phyloP scores from a whole-genome alignment of 345 rosid species.

The Corymbia maculata region DNA sequence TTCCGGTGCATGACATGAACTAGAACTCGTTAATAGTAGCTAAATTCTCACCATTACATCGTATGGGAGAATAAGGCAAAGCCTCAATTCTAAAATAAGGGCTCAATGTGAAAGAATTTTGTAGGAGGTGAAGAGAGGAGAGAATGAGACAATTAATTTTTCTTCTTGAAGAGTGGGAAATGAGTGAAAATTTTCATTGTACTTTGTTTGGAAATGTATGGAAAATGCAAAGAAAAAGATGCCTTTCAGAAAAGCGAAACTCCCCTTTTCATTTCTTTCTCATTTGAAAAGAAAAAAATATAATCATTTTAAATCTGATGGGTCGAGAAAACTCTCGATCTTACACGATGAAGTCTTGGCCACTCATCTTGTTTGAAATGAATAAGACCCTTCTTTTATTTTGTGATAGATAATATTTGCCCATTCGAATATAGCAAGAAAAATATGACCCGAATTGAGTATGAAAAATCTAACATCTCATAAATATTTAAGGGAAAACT shows the following conservation, averaged over 20 bases:
- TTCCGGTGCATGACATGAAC: not conserved
- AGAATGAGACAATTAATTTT: not conserved
- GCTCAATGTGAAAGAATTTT: not conserved
- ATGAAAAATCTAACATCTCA: not conserved
- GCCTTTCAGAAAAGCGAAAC: not conserved
- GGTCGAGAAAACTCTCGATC: not conserved
- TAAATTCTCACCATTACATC: not conserved
- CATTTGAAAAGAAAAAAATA: not conserved
- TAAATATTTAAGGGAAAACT: not conserved
- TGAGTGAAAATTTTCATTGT: not conserved
- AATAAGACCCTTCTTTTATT: not conserved
- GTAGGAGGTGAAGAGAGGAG: not conserved
- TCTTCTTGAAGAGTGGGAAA: not conserved
- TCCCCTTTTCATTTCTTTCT: not conserved
- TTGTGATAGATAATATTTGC: not conserved
- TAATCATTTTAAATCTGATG: not conserved
- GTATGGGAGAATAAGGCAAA: not conserved
- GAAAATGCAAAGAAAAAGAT: not conserved
- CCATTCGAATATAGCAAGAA: fast-evolving
- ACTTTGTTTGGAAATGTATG: not conserved
- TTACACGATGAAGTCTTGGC: too few species aligned
- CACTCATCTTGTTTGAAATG: not conserved
- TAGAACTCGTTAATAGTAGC: not conserved
- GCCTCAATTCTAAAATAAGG: not conserved
- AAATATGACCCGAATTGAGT: not conserved